Conservation (phyloP, 140 eudicot genomes). For the Flaveria floridana region DNA sequence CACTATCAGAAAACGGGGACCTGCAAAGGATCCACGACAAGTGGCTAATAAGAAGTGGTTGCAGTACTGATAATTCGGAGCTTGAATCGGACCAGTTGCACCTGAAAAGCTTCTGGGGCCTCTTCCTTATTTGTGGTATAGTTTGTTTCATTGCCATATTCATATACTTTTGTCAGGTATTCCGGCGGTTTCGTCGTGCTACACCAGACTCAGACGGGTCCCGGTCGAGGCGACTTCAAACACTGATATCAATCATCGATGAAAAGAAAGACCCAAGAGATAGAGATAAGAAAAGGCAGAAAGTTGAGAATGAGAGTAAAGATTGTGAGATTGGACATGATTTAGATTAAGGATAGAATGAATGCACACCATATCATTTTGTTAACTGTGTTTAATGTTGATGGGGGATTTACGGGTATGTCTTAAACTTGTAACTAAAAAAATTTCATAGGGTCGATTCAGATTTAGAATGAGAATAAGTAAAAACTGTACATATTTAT, state of each 20-base stretch:
- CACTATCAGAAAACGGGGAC: conserved; percentile 78
- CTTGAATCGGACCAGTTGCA: conserved; percentile 78
- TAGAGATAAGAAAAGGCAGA: conserved; percentile 60
- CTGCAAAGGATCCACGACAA: conserved; percentile 89
- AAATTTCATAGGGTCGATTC: not conserved
- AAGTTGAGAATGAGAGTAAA: conserved; percentile 37
- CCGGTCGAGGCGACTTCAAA: conserved; percentile 54
- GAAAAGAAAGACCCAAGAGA: conserved; percentile 61
- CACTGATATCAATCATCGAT: conserved; percentile 65
- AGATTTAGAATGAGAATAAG: conserved; percentile 24
- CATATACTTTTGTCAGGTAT: conserved; percentile 63
- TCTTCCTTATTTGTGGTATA: conserved; percentile 70
- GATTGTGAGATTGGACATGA: conserved; percentile 40
- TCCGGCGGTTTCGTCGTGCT: conserved; percentile 36
- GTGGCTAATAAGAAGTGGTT: conserved; percentile 65
- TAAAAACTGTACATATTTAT: conserved; percentile 29
- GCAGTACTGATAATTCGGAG: conserved; percentile 68
- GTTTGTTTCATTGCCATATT: conserved; percentile 70
- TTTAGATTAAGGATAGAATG: conserved; percentile 29
- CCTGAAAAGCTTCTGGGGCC: conserved; percentile 83
- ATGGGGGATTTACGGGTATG: not conserved
- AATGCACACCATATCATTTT: not conserved
- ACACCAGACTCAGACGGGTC: conserved; percentile 35
- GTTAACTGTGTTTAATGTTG: not conserved
- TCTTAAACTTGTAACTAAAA: conserved; percentile 31